Conservation (phyloP, 1,284 basidiomycete genomes). For the Tranzscheliella williamsii region DNA sequence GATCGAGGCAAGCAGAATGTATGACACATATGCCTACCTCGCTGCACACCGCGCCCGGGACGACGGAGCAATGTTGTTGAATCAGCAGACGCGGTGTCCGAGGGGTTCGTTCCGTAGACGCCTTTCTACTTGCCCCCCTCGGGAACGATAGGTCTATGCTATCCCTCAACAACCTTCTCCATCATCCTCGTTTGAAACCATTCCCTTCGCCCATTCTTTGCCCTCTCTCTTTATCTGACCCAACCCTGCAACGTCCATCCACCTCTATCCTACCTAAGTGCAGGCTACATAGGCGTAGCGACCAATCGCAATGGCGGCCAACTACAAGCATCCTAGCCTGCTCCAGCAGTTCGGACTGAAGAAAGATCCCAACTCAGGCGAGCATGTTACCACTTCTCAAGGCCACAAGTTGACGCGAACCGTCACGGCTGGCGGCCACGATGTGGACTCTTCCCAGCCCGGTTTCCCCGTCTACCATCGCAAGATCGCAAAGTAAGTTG, state of each 20-base stretch:
- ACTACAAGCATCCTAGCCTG: constrained; percentile 35
- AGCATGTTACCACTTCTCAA: constrained; percentile 25
- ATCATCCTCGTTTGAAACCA: no score
- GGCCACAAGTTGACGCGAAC: constrained; percentile 26
- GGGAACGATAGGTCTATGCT: no score
- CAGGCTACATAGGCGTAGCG: no score
- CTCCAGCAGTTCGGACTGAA: constrained; percentile 36
- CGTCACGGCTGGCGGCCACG: constrained; percentile 28
- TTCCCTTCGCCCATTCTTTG: not conserved
- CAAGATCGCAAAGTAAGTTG: constrained; percentile 39
- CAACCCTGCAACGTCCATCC: not conserved
- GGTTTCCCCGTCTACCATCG: constrained; percentile 46
- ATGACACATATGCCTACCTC: no score
- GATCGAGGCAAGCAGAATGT: no score
- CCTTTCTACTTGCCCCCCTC: no score
- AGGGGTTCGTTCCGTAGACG: no score
- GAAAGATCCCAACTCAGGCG: constrained; percentile 34
- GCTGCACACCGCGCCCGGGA: no score
- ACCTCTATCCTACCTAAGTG: no score
- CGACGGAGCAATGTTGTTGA: no score
- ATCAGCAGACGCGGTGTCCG: no score
- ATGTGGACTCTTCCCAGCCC: constrained; percentile 31
- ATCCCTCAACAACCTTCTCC: no score
- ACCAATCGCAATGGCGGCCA: constrained; percentile 26
- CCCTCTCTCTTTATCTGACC: not conserved